Conservation (phyloP, 2,329 filamentous ascomycete species). For the Penicillium sp. region DNA sequence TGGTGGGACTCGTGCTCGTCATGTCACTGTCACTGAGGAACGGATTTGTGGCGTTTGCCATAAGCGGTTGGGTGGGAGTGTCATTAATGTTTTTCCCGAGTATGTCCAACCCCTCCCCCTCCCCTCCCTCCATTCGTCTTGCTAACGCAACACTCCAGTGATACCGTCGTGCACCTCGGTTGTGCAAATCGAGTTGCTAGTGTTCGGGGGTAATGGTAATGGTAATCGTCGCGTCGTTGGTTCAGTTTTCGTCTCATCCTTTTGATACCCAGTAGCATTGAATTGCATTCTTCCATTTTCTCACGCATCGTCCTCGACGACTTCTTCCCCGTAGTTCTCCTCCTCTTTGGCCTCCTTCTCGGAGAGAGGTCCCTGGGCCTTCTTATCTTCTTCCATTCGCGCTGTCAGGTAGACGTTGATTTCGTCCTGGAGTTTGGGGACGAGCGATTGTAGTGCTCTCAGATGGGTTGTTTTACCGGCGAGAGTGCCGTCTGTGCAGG, state of each 20-base stretch:
- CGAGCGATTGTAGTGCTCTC: conserved; percentile 53
- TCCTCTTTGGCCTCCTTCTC: conserved; percentile 49
- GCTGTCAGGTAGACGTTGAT: conserved; percentile 64
- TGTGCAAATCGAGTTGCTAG: conserved; percentile 61
- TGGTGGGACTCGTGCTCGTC: conserved; percentile 63
- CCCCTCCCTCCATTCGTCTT: background rate
- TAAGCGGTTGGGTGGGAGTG: conserved; percentile 88
- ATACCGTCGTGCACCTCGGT: conserved; percentile 76
- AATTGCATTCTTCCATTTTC: conserved; percentile 28
- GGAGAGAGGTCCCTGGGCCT: conserved; percentile 40
- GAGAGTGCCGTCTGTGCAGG: conserved; percentile 24
- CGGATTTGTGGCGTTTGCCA: conserved; percentile 89
- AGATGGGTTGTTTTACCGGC: conserved; percentile 59
- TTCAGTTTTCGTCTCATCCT: conserved; percentile 18
- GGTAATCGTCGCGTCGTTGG: conserved; percentile 9
- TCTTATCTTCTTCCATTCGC: conserved; percentile 66
- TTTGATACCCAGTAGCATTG: conserved; percentile 41
- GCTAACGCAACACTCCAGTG: conserved; percentile 42
- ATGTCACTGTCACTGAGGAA: conserved; percentile 85
- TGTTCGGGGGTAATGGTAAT: conserved; percentile 24
- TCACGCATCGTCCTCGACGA: conserved; percentile 66
- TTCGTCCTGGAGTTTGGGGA: conserved; percentile 58
- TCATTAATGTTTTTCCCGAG: conserved; percentile 87
- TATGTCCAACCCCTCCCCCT: conserved; percentile 51
- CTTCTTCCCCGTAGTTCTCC: conserved; percentile 82